Conservation (phyloP, 2,329 filamentous ascomycete genomes). For the Sclerotinia spermophila region DNA sequence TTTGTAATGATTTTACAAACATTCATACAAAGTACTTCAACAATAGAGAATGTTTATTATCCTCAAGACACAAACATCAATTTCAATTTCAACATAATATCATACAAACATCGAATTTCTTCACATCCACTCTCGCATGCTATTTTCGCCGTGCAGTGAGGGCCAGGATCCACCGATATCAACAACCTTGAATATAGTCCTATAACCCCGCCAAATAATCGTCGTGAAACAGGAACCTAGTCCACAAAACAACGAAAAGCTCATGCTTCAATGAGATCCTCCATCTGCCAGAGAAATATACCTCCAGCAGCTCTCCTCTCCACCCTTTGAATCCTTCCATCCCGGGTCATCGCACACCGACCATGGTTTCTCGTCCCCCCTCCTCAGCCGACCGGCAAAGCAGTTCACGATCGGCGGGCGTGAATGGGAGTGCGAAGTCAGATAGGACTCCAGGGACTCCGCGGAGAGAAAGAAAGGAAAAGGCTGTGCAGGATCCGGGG, state of each 20-base stretch:
- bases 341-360: constrained; percentile 26
- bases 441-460: constrained; percentile 49
- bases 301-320: constrained; percentile 26
- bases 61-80: constrained; percentile 15
- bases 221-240: constrained; percentile 32
- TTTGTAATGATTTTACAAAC: constrained; percentile 23
- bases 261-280: constrained; percentile 36
- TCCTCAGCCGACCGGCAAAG: constrained; percentile 36
- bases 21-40: constrained; percentile 24
- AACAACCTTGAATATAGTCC: constrained; percentile 33
- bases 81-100: constrained; percentile 14
- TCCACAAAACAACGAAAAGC: constrained; percentile 27
- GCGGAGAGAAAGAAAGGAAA: constrained; percentile 51
- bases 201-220: constrained; percentile 33
- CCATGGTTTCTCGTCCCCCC: constrained; percentile 37
- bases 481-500: constrained; percentile 70
- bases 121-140: constrained; percentile 13
- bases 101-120: constrained; percentile 16
- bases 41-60: constrained; percentile 26
- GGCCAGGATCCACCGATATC: constrained; percentile 30
- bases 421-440: constrained; percentile 36
- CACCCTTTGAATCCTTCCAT: constrained; percentile 26
- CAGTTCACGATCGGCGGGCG: constrained; percentile 39
- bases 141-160: constrained; percentile 12
- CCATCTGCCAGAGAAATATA: constrained; percentile 31